Conservation (phyloP, 176 grass and related monocot species). For the Carex parvula region DNA sequence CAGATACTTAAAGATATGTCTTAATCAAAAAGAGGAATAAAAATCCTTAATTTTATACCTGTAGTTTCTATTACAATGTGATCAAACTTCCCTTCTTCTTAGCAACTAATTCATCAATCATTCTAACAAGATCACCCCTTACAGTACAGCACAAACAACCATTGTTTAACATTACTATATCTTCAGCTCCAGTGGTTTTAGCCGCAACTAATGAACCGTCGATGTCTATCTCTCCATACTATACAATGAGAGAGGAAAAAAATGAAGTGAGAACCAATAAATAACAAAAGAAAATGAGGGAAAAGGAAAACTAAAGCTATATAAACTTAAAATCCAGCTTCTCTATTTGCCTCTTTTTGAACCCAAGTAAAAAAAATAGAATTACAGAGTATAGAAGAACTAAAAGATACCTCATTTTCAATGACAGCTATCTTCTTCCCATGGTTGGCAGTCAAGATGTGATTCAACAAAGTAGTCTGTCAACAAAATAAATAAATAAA, state of each 20-base stretch:
- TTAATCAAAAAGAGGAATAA: background rate
- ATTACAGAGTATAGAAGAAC: background rate
- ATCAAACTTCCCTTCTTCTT: conserved; percentile 92
- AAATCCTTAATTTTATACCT: conserved; percentile 32
- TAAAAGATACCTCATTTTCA: conserved; percentile 86
- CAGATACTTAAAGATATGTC: background rate
- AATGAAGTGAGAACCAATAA: conserved; percentile 12
- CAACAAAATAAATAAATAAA: conserved; percentile 10
- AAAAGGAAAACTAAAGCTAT: background rate
- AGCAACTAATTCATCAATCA: conserved; percentile 90
- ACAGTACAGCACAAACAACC: conserved; percentile 98
- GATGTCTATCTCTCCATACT: conserved; percentile 97
- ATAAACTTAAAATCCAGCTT: background rate
- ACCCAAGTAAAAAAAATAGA: background rate
- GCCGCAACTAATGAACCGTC: conserved; percentile 90
- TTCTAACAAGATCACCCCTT: conserved; percentile 93
- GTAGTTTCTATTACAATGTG: conserved; percentile 97
- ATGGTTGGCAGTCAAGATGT: conserved; percentile 85
- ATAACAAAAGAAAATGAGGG: conserved; percentile 4
- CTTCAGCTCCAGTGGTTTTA: conserved; percentile 79
- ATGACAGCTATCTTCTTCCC: conserved; percentile 91
- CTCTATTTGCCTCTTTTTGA: background rate
- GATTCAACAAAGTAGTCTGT: conserved; percentile 96
- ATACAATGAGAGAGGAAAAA: conserved; percentile 22
- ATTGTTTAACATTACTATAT: conserved; percentile 98